Base-by-base conservation (phyloP, 2,329 filamentous ascomycete species). In the Xylaria polymorpha region DNA sequence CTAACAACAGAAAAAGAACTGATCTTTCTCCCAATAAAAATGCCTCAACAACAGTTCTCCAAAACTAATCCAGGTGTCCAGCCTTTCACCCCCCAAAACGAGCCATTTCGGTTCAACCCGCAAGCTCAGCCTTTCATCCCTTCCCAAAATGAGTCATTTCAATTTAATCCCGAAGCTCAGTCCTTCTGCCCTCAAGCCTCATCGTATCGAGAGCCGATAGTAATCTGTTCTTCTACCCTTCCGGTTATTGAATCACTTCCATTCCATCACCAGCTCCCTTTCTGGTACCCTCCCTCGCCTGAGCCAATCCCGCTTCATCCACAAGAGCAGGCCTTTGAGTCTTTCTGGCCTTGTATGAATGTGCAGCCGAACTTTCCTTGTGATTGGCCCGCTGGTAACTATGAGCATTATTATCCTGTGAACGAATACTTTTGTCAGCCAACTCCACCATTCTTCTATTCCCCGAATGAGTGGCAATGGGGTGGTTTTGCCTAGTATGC, bases 31-130 rank as follows among this genome's bases (percentile, higher is more conserved):
- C 35, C 35, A 32, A 18, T 55, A 29, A 15, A 37, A 20, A 64
- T 60, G 59, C 25, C 44, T 44, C 44, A 43, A 57, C 35, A 51
- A 61, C 44, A 51, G 35, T 14, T 43, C 12, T 32, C 5, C 5
- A 37, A 20, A 18, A 10, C 63, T 14, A 67, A 59, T 20, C 59
- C 59, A 1, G 15, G 10, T 53, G 64, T 50, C 8, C 32, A 32
- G 14, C 43, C 57, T 14, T 61, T 61, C 29, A 10, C n/a, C 32
- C 57, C 48, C 15, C 50, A 43, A 10, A 20, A 39, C 18, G 35
- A 44, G 7, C 22, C 41, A 18, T 58, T 14, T 12, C 51, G 41
- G 5, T 12, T 67, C 22, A 53, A 46, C 20, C 53, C 59, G 2
- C 9, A 1, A 53, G 59, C 64, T 3, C 10, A 35, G 37, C 43